These are phyloP conservation scores for Fusarium metavorans DNA, from an alignment of 2,329 filamentous ascomycete species.

Conservation along the genomic window DNA sequence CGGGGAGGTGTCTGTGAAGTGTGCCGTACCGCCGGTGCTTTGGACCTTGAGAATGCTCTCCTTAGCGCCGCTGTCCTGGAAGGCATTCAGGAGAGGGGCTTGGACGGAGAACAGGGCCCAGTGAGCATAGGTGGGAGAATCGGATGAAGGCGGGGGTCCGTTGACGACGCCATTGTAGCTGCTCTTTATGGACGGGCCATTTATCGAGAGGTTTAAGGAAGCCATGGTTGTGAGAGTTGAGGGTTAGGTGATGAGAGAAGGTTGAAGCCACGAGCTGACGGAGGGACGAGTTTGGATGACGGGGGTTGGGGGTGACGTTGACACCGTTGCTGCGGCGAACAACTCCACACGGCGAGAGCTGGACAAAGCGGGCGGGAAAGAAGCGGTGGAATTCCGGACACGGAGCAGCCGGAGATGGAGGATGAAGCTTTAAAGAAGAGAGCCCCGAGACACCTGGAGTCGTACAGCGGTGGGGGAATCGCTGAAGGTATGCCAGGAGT, in stretches of 20 bases:
- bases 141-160: slow-evolving; percentile 61
- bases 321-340: slow-evolving; percentile 45
- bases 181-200: slow-evolving; percentile 86
- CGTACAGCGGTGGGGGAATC: slow-evolving; percentile 19
- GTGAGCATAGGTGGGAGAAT: slow-evolving; percentile 86
- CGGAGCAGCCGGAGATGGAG: slow-evolving; percentile 21
- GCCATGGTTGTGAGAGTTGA: slow-evolving; percentile 68
- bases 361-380: slow-evolving; percentile 12
- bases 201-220: slow-evolving; percentile 82
- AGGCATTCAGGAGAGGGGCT: slow-evolving; percentile 91
- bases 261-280: slow-evolving; percentile 39
- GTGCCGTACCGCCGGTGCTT: slow-evolving; percentile 78
- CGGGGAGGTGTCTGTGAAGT: not conserved
- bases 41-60: slow-evolving; percentile 97
- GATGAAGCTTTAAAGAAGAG: slow-evolving; percentile 3
- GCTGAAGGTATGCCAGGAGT: slow-evolving; percentile 24
- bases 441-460: slow-evolving; percentile 20
- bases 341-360: slow-evolving; percentile 42
- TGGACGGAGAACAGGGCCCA: slow-evolving; percentile 97
- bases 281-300: slow-evolving; percentile 28
- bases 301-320: slow-evolving; percentile 45
- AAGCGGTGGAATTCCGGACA: slow-evolving; percentile 27
- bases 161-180: slow-evolving; percentile 75
- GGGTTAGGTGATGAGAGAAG: slow-evolving; percentile 28
- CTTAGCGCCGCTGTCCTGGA: slow-evolving; percentile 86